Evolutionary conservation across 495 filamentous ascomycete genomes (phyloP).

Genomic region (Darksidea phi): DNA sequence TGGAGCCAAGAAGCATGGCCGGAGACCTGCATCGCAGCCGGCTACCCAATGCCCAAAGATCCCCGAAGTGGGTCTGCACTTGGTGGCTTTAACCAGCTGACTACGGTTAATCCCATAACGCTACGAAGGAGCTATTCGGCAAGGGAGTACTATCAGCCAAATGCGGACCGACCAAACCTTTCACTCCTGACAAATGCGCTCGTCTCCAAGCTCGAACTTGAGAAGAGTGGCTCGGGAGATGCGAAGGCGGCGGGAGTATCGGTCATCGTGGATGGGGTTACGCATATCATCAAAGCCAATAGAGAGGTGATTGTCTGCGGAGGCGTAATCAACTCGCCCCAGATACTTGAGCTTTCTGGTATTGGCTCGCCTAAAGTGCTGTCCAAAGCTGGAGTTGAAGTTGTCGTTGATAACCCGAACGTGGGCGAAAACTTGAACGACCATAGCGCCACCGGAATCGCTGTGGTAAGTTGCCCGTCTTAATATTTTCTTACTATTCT

Average conservation of each 20-base stretch:
- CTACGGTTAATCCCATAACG: slow-evolving; percentile 47
- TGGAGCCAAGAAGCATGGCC: slow-evolving; percentile 31
- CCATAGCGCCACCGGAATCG: slow-evolving; percentile 19
- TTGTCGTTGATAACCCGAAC: slow-evolving; percentile 18
- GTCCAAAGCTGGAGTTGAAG: slow-evolving; percentile 19
- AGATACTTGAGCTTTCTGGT: slow-evolving; percentile 34
- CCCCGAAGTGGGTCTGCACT: slow-evolving; percentile 31
- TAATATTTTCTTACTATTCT: not conserved
- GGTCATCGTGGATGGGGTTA: slow-evolving; percentile 23
- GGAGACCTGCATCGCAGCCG: slow-evolving; percentile 16
- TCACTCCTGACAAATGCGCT: slow-evolving; percentile 49
- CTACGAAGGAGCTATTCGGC: slow-evolving; percentile 29
- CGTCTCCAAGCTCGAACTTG: slow-evolving; percentile 50
- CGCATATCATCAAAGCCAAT: slow-evolving; percentile 22
- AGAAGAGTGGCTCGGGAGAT: slow-evolving; percentile 37
- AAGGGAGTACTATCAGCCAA: slow-evolving; percentile 30
- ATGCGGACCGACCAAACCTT: slow-evolving; percentile 45
- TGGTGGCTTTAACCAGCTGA: slow-evolving; percentile 50
- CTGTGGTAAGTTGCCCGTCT: slow-evolving; percentile 3
- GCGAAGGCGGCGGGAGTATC: slow-evolving; percentile 28
- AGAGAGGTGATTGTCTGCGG: slow-evolving; percentile 34
- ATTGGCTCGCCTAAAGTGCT: slow-evolving; percentile 20
- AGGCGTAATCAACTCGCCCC: slow-evolving; percentile 28
- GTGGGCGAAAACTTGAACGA: slow-evolving; percentile 37
- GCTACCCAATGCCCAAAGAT: slow-evolving; percentile 27